Evolutionary conservation across 257 asterid species (phyloP), one percentile per base, ranked within the genome.

Genomic region (Solanum sitiens): DNA sequence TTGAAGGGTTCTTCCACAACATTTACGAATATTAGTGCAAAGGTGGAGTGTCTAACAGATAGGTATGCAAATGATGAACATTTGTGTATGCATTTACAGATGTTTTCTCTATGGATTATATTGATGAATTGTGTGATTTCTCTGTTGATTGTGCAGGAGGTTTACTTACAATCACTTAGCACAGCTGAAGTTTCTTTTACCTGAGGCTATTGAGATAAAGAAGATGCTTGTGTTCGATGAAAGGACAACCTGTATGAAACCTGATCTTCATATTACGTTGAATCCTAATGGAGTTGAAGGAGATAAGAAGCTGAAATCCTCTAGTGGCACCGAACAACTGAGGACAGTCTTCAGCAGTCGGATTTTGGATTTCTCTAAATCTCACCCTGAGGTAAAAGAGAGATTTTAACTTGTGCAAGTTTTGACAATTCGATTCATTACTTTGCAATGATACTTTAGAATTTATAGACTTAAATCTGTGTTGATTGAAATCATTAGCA

Each of bases 381-480:
- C 94, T 76, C 98, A 97, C 85, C 98, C 96, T 20, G 93, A 91
- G 98, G 99, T 97, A 63, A 0, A 93, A 71, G 39, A 2, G 5
- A 72, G 70, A 5, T 15, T 27, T 40, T 16, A 39, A 15, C 68
- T 47, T 27, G 30, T 47, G 27, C 85, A 45, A 80, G 30, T 27
- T 80, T 47, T 30, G 42, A 27, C 67, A 5, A 30, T 80, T 63
- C 16, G 10, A 15, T 9, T 8, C 44, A 7, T 44, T 44, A 11
- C n/a, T 44, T 14, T 25, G 32, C 5, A 20, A 73, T 73, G 83
- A 75, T 6, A 11, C n/a, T 3, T 27, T 75, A 0, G 18, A 6
- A 12, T 75, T 40, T 76, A 23, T 76, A 1, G 83, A 76, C 59
- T 23, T 11, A n/a, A 76, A 23, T 40, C 2, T 76, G 0, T 76